A percentile compares a stretch with the other conserved stretches of the same genome.
These are phyloP conservation scores for Tripterygium wilfordii DNA, from an alignment of 177 flowering plant genomes.

Conservation along the genomic window DNA sequence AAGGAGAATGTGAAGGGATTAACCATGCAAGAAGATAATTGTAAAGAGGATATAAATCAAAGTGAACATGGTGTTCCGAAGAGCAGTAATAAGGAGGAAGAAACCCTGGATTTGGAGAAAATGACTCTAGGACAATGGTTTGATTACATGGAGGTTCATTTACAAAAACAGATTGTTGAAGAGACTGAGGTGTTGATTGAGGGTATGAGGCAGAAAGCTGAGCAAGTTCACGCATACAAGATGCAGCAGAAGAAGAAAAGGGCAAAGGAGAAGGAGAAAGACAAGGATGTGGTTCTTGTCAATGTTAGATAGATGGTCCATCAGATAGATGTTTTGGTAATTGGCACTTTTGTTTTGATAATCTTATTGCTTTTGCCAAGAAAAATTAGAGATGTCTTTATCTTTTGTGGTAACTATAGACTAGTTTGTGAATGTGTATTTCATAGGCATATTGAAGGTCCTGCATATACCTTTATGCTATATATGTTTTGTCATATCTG, in stretches of 20 bases:
- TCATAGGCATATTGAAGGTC: no score
- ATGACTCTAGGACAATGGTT: constrained; percentile 75
- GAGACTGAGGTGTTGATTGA: constrained; percentile 44
- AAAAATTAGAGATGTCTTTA: no score
- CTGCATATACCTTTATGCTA: no score
- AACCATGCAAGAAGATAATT: not conserved
- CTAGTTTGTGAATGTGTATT: no score
- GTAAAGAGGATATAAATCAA: not conserved
- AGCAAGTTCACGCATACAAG: constrained; percentile 31
- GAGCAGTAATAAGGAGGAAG: constrained; percentile 1
- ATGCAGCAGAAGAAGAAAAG: constrained; percentile 35
- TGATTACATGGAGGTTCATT: constrained; percentile 46
- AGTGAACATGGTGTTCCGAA: constrained; percentile 2
- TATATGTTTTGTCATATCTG: no score
- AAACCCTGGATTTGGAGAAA: constrained; percentile 39
- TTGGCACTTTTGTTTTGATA: no score
- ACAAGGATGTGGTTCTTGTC: not conserved
- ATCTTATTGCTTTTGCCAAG: no score
- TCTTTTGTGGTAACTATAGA: no score
- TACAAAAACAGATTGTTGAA: constrained; percentile 49
- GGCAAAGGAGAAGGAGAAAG: constrained; percentile 14
- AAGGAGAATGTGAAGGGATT: constrained; percentile 1
- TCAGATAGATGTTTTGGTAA: not conserved
- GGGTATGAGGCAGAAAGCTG: constrained; percentile 36
- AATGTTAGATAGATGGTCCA: no score